Percentiles rank a stretch among this genome's conserved stretches.
Evolutionary conservation across 768 basidiomycete species (phyloP).

Genomic region (Serpula lacrymans): DNA sequence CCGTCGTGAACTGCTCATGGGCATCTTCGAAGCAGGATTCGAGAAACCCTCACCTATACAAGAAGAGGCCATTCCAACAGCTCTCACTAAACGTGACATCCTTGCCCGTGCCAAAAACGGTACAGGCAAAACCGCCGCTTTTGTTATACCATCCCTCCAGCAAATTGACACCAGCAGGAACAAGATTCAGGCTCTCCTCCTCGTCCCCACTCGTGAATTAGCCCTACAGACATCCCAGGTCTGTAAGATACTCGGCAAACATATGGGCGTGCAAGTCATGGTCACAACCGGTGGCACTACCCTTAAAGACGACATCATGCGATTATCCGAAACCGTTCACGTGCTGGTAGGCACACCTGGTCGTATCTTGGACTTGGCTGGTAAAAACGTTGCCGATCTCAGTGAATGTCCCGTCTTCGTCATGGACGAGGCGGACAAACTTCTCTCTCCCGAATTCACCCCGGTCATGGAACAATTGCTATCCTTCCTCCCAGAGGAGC

Average conservation of each 20-base stretch:
- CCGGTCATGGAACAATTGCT: constrained; percentile 98
- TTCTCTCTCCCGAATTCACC: constrained; percentile 95
- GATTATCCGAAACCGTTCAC: constrained; percentile 86
- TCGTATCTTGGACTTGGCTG: constrained; percentile 89
- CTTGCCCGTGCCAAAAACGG: constrained; percentile 96
- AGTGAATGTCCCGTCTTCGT: constrained; percentile 94
- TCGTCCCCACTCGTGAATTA: constrained; percentile 98
- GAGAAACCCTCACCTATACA: constrained; percentile 97
- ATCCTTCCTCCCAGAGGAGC: constrained; percentile 73
- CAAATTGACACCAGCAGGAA: constrained; percentile 78
- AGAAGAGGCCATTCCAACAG: constrained; percentile 97
- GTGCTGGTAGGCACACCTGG: constrained; percentile 97
- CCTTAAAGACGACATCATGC: constrained; percentile 95
- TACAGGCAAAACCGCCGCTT: constrained; percentile 98
- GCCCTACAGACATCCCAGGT: constrained; percentile 99
- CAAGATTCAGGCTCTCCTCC: constrained; percentile 94
- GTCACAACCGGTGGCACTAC: constrained; percentile 98
- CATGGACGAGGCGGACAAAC: constrained; percentile 99
- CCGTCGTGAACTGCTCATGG: constrained; percentile 96
- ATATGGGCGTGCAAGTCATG: constrained; percentile 96
- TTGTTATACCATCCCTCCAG: constrained; percentile 96
- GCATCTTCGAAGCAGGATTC: constrained; percentile 98
- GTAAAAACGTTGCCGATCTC: constrained; percentile 91
- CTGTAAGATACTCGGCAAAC: constrained; percentile 94
- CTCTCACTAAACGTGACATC: constrained; percentile 89